These are phyloP conservation scores for Globisporangium uncinulatum DNA, from an alignment of 352 stramenopile genomes.

Conservation along the genomic window DNA sequence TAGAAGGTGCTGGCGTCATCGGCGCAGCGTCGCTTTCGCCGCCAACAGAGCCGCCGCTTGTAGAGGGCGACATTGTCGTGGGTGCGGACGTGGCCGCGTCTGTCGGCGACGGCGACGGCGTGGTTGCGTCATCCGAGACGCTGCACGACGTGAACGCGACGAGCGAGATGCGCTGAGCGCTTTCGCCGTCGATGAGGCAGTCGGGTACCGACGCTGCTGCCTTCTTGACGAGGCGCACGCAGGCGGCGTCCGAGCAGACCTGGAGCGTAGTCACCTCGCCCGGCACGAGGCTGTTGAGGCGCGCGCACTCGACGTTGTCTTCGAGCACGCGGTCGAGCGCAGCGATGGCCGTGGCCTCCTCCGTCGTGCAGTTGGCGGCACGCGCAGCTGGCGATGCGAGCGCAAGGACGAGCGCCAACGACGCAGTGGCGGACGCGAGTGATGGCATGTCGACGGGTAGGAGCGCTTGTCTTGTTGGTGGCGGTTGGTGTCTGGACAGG, in stretches of 20 bases:
- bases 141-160: constrained; percentile 10
- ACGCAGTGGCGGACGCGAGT: neutral
- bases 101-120: neutral
- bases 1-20: constrained; percentile 5
- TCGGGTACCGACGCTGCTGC: constrained; percentile 6
- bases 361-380: constrained; percentile 12
- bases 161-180: constrained; percentile 8
- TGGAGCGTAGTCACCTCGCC: constrained; percentile 9
- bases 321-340: constrained; percentile 10
- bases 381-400: neutral
- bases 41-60: neutral
- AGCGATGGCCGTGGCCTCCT: constrained; percentile 1
- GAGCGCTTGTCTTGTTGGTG: neutral
- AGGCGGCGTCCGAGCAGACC: constrained; percentile 11
- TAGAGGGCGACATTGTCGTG: neutral
- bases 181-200: constrained; percentile 10
- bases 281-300: constrained; percentile 13
- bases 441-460: constrained; percentile 1
- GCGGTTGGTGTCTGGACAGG: neutral
- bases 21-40: neutral
- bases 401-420: neutral
- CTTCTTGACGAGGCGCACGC: constrained; percentile 13
- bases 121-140: neutral
- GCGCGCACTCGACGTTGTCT: constrained; percentile 8
- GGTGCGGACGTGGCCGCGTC: neutral